Evolutionary conservation across 78 protist species (phyloP).

Genomic region (Trichosphaerium sp.): DNA sequence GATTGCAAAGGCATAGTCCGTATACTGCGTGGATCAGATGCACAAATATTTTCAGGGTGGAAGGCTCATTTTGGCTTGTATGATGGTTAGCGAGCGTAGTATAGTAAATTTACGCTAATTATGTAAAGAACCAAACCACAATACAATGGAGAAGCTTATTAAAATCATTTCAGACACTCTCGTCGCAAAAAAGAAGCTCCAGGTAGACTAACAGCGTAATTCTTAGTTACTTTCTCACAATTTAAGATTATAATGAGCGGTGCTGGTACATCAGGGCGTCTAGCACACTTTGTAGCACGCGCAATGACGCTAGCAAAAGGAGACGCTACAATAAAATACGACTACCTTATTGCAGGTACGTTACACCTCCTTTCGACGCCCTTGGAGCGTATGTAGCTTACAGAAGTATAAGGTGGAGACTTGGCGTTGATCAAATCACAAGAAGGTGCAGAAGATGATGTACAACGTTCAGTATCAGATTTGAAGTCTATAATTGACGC

Average conservation of each 20-base stretch:
- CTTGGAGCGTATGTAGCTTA: no score
- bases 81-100: slow-evolving; percentile 7
- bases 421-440: slow-evolving; percentile 44
- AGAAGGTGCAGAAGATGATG: slow-evolving; percentile 66
- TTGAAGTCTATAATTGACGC: slow-evolving; percentile 2
- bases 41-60: slow-evolving; percentile 34
- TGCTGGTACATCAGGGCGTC: slow-evolving; percentile 70
- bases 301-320: neutral
- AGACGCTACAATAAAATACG: neutral
- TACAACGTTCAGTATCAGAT: slow-evolving; percentile 18
- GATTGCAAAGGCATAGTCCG: no score
- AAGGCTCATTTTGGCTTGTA: neutral
- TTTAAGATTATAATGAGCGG: slow-evolving; percentile 5
- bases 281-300: slow-evolving; percentile 41
- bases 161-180: neutral
- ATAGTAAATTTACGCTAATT: no score
- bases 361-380: no score
- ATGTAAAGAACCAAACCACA: no score
- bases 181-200: neutral
- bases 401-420: no score
- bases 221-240: no score
- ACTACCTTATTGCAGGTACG: slow-evolving; percentile 66
- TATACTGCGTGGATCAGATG: no score
- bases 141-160: neutral
- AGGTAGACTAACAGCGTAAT: no score